These are phyloP conservation scores for Corylus avellana DNA, from an alignment of 306 rosid genomes.

Conservation along the genomic window DNA sequence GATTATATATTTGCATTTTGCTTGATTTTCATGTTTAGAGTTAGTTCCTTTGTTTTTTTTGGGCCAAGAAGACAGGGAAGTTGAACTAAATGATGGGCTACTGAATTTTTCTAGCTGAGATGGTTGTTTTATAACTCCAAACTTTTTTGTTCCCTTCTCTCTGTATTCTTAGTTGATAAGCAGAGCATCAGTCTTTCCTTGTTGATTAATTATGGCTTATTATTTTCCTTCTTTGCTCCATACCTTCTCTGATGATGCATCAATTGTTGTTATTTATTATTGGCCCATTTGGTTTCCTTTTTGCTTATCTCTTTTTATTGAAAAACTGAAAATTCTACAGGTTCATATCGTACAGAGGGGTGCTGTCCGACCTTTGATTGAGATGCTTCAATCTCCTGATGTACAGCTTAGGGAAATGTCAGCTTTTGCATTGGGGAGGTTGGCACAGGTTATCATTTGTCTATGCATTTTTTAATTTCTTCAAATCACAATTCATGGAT, in stretches of 20 bases:
- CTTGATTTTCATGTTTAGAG: constrained; percentile 14
- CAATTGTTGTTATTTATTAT: background rate
- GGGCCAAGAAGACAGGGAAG: background rate
- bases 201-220: constrained; percentile 12
- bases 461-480: background rate
- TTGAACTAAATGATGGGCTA: background rate
- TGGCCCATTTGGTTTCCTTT: background rate
- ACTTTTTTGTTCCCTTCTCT: background rate
- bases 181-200: background rate
- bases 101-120: background rate
- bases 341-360: constrained; percentile 98
- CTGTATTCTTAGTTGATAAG: background rate
- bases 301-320: constrained; percentile 4
- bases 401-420: constrained; percentile 96
- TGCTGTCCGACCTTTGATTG: constrained; percentile 93
- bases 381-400: constrained; percentile 96
- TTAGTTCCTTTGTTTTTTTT: background rate
- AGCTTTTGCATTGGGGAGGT: constrained; percentile 97
- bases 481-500: constrained; percentile 6
- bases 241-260: constrained; percentile 20
- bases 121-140: constrained; percentile 12
- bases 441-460: constrained; percentile 76
- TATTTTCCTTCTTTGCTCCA: background rate
- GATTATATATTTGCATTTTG: constrained; percentile 10
- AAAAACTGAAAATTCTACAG: constrained; percentile 40